A percentile compares a stretch with the other conserved stretches of the same genome.
Conservation (phyloP, 208 protist species). For the Crithidia bombi region DNA sequence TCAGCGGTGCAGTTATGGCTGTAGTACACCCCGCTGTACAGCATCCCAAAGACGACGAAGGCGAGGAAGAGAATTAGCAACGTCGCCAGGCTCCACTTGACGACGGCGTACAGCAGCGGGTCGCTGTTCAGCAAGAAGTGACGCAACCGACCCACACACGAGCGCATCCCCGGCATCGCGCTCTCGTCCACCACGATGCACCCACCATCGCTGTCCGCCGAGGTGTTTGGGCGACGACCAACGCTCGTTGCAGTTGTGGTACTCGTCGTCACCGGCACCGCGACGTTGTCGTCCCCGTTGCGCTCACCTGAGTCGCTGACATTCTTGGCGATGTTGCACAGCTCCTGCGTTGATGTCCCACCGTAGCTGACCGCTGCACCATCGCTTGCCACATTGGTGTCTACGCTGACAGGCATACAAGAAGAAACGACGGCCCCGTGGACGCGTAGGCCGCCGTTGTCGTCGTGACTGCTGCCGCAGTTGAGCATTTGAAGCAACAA, state of each 20-base stretch:
- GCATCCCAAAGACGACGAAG: constrained; percentile 26
- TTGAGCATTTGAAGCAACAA: no score
- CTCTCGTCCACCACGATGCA: not conserved
- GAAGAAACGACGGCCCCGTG: no score
- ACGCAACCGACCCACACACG: not conserved
- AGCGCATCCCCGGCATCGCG: not conserved
- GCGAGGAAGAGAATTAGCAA: constrained; percentile 29
- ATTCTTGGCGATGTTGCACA: not conserved
- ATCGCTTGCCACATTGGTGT: not conserved
- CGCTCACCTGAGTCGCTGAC: not conserved
- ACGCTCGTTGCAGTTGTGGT: no score
- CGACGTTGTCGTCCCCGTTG: not conserved
- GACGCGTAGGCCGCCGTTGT: no score
- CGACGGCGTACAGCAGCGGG: constrained; percentile 24
- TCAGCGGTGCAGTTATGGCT: constrained; percentile 8
- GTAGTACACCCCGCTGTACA: constrained; percentile 23
- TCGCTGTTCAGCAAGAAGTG: constrained; percentile 30
- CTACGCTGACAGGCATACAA: no score
- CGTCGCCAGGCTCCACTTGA: constrained; percentile 30
- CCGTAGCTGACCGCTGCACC: constrained; percentile 1
- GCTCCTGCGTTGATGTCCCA: not conserved
- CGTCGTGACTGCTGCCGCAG: no score
- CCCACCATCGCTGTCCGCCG: not conserved
- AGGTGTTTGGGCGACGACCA: not conserved
- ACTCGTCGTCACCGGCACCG: not conserved